Evolutionary conservation across 1,139 yeast species (phyloP).

Genomic region (Hansenula lynferdii): DNA sequence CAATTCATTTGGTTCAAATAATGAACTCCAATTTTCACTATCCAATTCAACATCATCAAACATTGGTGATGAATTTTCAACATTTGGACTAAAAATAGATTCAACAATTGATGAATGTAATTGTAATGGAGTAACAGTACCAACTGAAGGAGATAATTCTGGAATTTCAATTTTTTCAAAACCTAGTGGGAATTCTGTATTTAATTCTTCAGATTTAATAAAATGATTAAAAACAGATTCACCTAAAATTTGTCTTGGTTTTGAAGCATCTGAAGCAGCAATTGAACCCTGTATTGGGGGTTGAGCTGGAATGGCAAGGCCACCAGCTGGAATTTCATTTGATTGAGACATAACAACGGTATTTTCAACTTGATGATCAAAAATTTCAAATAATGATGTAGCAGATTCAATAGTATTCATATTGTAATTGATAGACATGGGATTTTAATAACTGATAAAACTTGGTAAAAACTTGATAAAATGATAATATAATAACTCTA

Average conservation of each 20-base stretch:
- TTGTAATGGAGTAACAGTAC: slow-evolving; percentile 39
- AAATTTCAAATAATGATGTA: slow-evolving; percentile 20
- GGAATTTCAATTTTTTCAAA: slow-evolving; percentile 18
- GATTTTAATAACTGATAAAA: slow-evolving; percentile 2
- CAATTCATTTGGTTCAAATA: slow-evolving; percentile 35
- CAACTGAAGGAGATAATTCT: slow-evolving; percentile 21
- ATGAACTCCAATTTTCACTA: slow-evolving; percentile 60
- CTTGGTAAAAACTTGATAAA: slow-evolving; percentile 1
- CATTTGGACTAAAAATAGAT: slow-evolving; percentile 49
- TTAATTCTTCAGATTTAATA: slow-evolving; percentile 20
- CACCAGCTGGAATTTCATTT: background rate
- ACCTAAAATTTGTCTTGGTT: slow-evolving; percentile 32
- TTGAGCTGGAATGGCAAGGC: background rate
- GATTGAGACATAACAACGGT: slow-evolving; percentile 5
- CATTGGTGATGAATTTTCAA: slow-evolving; percentile 57
- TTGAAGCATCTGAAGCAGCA: slow-evolving; percentile 4
- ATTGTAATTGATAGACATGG: slow-evolving; percentile 8
- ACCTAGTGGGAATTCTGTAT: slow-evolving; percentile 16
- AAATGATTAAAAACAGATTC: slow-evolving; percentile 39
- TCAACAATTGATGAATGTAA: slow-evolving; percentile 58
- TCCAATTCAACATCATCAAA: slow-evolving; percentile 46
- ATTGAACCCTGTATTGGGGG: slow-evolving; percentile 1
- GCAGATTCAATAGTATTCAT: slow-evolving; percentile 8
- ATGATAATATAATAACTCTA: slow-evolving; percentile 2
- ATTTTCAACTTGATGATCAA: no score